Conservation (phyloP, 2,329 filamentous ascomycete species). For the Paramyrothecium roridum region DNA sequence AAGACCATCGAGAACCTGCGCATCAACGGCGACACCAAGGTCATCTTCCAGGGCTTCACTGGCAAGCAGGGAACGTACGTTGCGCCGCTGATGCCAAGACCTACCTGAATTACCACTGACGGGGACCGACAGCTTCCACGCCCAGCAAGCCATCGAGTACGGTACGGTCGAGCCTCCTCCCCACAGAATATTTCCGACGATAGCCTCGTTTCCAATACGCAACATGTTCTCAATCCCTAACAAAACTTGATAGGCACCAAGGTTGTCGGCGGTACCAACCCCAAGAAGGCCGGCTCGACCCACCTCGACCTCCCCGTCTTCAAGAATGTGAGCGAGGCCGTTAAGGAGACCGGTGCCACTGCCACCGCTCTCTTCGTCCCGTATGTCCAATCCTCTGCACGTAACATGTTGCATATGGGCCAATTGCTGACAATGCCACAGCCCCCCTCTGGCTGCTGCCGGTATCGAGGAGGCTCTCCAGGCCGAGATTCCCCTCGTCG, state of each 20-base stretch:
- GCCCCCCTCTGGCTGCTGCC: conserved; percentile 84
- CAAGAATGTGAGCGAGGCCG: conserved; percentile 79
- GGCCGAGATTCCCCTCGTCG: conserved; percentile 90
- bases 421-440: conserved; percentile 41
- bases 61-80: conserved; percentile 93
- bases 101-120: conserved; percentile 7
- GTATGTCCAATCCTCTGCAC: conserved; percentile 44
- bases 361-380: conserved; percentile 96
- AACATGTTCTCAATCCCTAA: conserved; percentile 19
- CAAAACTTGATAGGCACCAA: conserved; percentile 68
- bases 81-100: conserved; percentile 1
- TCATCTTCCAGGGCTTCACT: conserved; percentile 96
- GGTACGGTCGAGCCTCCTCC: conserved; percentile 54
- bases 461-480: conserved; percentile 95
- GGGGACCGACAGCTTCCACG: conserved; percentile 77
- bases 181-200: conserved; percentile 9
- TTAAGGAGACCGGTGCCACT: conserved; percentile 85
- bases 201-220: conserved; percentile 21
- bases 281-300: conserved; percentile 91
- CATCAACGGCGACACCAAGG: conserved; percentile 90
- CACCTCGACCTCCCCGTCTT: conserved; percentile 95
- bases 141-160: conserved; percentile 96
- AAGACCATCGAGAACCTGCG: conserved; percentile 80
- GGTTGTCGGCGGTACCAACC: conserved; percentile 97
- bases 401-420: neutral